Conservation (phyloP, 192 early-diverging fungal species). For the Coemansia sp. region DNA sequence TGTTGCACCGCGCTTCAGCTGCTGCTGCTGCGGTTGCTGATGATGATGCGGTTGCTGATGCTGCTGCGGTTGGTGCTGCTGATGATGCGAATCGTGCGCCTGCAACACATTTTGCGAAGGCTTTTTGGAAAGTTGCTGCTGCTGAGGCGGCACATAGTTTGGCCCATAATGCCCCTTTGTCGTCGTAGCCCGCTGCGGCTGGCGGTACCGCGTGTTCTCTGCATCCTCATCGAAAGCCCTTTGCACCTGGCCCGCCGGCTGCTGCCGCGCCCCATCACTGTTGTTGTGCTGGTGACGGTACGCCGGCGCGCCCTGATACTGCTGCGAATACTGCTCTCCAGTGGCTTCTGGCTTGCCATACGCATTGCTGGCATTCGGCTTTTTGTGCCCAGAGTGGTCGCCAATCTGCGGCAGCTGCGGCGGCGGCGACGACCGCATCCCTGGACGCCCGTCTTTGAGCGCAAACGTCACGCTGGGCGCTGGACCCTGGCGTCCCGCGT, state of each 20-base stretch:
- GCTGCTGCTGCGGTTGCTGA: not conserved
- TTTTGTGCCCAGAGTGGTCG: constrained; percentile 12
- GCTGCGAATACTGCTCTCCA: constrained; percentile 35
- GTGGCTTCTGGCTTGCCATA: constrained; percentile 20
- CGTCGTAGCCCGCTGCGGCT: constrained; percentile 39
- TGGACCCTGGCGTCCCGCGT: constrained; percentile 45
- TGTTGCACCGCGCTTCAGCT: constrained; percentile 42
- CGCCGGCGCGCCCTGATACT: constrained; percentile 36
- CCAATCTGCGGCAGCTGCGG: constrained; percentile 52
- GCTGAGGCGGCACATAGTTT: constrained; percentile 19
- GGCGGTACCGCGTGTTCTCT: constrained; percentile 48
- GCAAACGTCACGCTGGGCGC: constrained; percentile 40
- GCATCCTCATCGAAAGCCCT: constrained; percentile 44
- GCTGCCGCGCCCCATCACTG: constrained; percentile 43
- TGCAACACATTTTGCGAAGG: constrained; percentile 16
- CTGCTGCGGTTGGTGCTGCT: constrained; percentile 38
- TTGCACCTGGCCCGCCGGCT: constrained; percentile 36
- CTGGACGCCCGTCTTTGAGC: constrained; percentile 58
- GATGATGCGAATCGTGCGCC: constrained; percentile 1
- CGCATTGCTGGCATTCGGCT: constrained; percentile 27
- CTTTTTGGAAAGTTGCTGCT: constrained; percentile 30
- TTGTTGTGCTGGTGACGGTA: constrained; percentile 44
- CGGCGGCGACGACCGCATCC: constrained; percentile 27
- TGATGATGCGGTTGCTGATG: constrained; percentile 19
- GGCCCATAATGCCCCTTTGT: constrained; percentile 38